phyloP scores from a whole-genome alignment of 2,329 filamentous ascomycete genomes.

The Botrytis sinoallii region DNA sequence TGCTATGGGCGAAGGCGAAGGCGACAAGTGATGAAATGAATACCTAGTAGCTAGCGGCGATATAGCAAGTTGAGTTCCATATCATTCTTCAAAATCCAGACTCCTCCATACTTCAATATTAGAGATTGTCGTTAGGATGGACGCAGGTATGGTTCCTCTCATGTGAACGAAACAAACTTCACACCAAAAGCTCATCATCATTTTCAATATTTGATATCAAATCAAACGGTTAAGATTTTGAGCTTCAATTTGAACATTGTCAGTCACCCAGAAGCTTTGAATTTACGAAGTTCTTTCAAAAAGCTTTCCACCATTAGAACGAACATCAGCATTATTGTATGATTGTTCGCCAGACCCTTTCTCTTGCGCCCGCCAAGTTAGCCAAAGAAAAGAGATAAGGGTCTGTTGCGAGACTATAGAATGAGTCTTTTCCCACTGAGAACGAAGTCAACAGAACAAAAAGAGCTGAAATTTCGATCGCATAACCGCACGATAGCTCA shows the following conservation, averaged over 20 bases:
- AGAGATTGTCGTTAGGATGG: background rate
- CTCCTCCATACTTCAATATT: background rate
- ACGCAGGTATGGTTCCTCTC: background rate
- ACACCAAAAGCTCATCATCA: background rate
- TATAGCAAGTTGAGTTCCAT: background rate
- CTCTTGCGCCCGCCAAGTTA: too few species aligned
- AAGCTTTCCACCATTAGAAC: background rate
- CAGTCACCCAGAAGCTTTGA: background rate
- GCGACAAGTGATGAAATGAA: background rate
- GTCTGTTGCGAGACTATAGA: too few species aligned
- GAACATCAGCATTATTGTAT: background rate
- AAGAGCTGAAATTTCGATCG: too few species aligned
- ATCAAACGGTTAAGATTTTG: background rate
- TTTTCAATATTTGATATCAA: background rate
- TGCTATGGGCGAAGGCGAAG: background rate
- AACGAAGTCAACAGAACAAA: too few species aligned
- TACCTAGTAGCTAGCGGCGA: background rate
- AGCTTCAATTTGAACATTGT: background rate
- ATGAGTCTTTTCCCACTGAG: too few species aligned
- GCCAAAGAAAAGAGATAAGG: too few species aligned
- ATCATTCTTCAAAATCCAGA: background rate
- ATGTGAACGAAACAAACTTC: background rate
- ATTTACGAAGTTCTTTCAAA: accelerated
- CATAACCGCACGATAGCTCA: too few species aligned
- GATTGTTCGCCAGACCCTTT: background rate